Base-by-base conservation (phyloP, 306 rosid species). In the Medicago lupulina region DNA sequence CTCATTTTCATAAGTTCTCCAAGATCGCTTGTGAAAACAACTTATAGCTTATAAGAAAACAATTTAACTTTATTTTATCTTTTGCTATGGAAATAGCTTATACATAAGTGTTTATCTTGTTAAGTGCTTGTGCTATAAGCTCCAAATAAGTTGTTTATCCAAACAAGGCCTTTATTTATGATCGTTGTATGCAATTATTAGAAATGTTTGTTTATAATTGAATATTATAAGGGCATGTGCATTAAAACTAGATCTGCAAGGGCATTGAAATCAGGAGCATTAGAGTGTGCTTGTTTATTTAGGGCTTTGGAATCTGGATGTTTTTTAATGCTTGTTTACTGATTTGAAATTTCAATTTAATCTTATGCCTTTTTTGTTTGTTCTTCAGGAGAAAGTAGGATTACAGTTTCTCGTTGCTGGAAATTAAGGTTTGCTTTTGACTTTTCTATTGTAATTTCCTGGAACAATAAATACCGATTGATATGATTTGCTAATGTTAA, bases 341-440 rank as follows among this genome's bases (percentile, higher is more conserved):
- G 6, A 19, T 43, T 19, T 61, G 55, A 70, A 71, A 31, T 71
- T 31, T 55, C 39, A n/a, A 62, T 54, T 60, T 62, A 39, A 66
- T 51, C 25, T 4, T 18, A 15, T 72, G 43, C 47, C 21, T 40
- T n/a, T 40, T 50, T 39, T 81, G 75, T 31, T 62, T 74, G 16
- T 70, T 65, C 71, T 67, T 65, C 86, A 84, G 88, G 81, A 70
- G 60, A 71, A 81, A 63, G 49, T 80, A 66, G 34, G 73, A 46
- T 41, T 79, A 11, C 80, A 3, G 50, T 55, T 76, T 67, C 65
- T 34, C 10, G 4, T 62, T 68, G 9, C 62, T 63, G 54, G 68
- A 61, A 82, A 84, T 60, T 80, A 38, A 53, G 77, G 75, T 66
- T 66, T 50, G 81, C 44, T 64, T 67, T 71, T 36, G 76, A 34